phyloP scores from a whole-genome alignment of 139 green algal genomes.

The Micractinium sp. region DNA sequence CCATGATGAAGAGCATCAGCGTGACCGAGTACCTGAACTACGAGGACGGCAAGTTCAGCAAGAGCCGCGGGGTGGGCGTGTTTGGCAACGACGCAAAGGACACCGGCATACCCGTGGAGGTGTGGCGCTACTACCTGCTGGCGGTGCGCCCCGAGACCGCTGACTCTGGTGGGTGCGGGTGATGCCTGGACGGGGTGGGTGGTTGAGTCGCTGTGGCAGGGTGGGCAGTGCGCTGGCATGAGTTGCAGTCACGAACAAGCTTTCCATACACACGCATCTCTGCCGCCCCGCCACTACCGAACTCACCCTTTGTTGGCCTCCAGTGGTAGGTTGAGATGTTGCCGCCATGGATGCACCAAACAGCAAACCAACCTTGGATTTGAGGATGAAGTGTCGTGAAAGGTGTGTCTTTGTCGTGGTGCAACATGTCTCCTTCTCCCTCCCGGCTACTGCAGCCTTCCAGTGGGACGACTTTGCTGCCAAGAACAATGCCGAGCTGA shows the following conservation, averaged over 20 bases:
- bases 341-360: no score
- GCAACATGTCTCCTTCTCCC: not conserved
- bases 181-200: not conserved
- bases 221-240: no score
- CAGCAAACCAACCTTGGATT: no score
- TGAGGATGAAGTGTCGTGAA: no score
- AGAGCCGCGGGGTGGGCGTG: constrained; percentile 92
- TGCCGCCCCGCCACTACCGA: no score
- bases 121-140: constrained; percentile 98
- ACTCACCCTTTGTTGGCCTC: no score
- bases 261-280: no score
- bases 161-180: constrained; percentile 31
- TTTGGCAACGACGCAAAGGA: constrained; percentile 95
- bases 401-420: no score
- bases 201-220: no score
- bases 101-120: constrained; percentile 80
- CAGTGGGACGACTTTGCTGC: constrained; percentile 91
- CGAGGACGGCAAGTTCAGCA: constrained; percentile 96
- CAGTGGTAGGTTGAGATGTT: no score
- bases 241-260: no score
- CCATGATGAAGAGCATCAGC: constrained; percentile 94
- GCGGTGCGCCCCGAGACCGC: constrained; percentile 79
- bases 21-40: constrained; percentile 99
- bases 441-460: constrained; percentile 83
- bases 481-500: constrained; percentile 94